A percentile compares a stretch with the other conserved stretches of the same genome.
These are phyloP conservation scores for Tripterygium wilfordii DNA, from an alignment of 177 flowering plant genomes.

Conservation along the genomic window DNA sequence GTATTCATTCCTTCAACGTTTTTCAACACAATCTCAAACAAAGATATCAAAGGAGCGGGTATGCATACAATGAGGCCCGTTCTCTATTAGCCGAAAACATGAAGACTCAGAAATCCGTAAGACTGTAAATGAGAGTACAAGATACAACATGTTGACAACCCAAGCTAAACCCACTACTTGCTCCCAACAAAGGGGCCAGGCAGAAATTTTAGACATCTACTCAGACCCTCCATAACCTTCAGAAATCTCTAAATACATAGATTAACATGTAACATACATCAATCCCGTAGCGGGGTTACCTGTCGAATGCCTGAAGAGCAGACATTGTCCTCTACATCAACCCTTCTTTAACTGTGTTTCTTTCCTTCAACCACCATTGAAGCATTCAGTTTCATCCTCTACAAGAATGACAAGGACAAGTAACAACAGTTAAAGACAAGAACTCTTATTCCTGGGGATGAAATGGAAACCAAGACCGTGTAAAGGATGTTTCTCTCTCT, in stretches of 20 bases:
- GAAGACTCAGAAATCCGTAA: slow-evolving; percentile 21
- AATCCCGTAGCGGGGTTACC: slow-evolving; percentile 1
- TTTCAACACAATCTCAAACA: too few relatives aligned
- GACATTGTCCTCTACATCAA: not conserved
- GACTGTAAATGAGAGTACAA: slow-evolving; percentile 1
- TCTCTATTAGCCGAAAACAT: slow-evolving; percentile 26
- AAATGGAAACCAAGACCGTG: slow-evolving; percentile 13
- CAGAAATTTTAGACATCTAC: slow-evolving; percentile 21
- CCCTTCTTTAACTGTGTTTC: slow-evolving; percentile 11
- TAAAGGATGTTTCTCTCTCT: slow-evolving; percentile 5
- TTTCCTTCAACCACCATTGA: slow-evolving; percentile 17
- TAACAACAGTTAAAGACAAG: slow-evolving; percentile 20
- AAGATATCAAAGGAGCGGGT: too few relatives aligned
- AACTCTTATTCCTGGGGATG: slow-evolving; percentile 17
- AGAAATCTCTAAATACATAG: slow-evolving; percentile 17
- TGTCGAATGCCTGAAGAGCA: not conserved
- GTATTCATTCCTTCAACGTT: too few relatives aligned
- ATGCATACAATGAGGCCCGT: slow-evolving; percentile 7
- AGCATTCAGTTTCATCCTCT: slow-evolving; percentile 17
- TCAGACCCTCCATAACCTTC: slow-evolving; percentile 6
- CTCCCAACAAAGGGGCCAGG: slow-evolving; percentile 19
- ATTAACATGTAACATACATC: slow-evolving; percentile 16
- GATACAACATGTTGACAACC: slow-evolving; percentile 16
- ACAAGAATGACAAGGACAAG: slow-evolving; percentile 21
- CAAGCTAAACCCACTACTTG: slow-evolving; percentile 18